Base-by-base conservation (phyloP, 1,284 basidiomycete species). In the Ganoderma lingzhi region DNA sequence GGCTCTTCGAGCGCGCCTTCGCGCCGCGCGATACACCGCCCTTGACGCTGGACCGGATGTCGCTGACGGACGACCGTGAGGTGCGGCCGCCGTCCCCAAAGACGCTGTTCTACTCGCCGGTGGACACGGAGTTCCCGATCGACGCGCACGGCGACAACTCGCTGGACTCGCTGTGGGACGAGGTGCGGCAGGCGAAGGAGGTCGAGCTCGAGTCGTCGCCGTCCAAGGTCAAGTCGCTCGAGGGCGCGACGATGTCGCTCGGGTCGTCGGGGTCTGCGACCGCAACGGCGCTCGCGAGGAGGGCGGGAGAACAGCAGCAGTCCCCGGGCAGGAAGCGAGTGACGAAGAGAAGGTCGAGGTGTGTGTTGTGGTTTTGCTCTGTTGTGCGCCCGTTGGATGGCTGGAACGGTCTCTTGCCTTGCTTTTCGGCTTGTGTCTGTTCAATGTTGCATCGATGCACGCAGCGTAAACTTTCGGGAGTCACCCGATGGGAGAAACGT, bases 171-270 rank as follows among this genome's bases (percentile, higher is more conserved):
- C 77, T 92, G n/a, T 92, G 90, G 90, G 85, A 82, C 68, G 83
- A 85, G 65, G 84, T 92, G 66, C 84, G 89, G 59, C 84, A 86
- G 77, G 82, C 85, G 78, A 92, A 92, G 79, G 87, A 87, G 68
- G 84, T 82, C 70, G 84, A 84, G 73, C 88, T 92, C 83, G 89
- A 87, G 58, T 87, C 87, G 71, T 84, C 88, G 74, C 86, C 86
- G 68, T 85, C 87, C 55, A 92, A 92, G 78, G 88, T 92, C 58
- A 86, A 88, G 76, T 92, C 90, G 37, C 82, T 92, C 30, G 89
- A 88, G 63, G 73, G 68, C 23, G 64, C 67, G 28, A 41, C 67
- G 23, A 23, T 42, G 62, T 42, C 44, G 28, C 23, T 53, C 48
- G 58, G 56, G 17, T 51, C 62, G 53, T 56, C 53, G 15, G 39